Base-by-base conservation (phyloP, 306 rosid species). In the Quercus alba region DNA sequence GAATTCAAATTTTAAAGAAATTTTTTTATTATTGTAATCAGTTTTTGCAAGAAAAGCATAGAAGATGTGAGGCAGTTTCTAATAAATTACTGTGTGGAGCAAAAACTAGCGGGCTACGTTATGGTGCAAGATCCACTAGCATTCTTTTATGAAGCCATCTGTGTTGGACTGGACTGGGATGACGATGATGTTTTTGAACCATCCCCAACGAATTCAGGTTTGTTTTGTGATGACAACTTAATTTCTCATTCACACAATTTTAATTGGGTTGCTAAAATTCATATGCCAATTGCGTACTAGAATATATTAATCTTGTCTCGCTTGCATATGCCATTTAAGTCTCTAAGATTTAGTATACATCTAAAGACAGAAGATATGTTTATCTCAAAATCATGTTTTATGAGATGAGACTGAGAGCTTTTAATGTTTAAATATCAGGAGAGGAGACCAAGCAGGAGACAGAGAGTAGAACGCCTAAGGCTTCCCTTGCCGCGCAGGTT, bases 121-220 rank as follows among this genome's bases (percentile, higher is more conserved):
- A 66, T 81, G n/a, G 4, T 87, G 63, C 88, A 76, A 68, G 98
- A 94, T 76, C 91, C 97, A 0, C 19, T 92, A 28, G 66, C 92
- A 57, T 17, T 77, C 2, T 88, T 80, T 75, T 94, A 92, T 59
- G 97, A 92, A 51, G 86, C 92, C 73, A 63, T 92, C 57, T 85
- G 92, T 76, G 80, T 81, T 59, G 97, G 98, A 63, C 5, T 91
- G 51, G 91, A 86, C 21, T 87, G 91, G 91, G 69, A 73, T 46
- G 90, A 74, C 1, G 86, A 86, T 12, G 87, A 81, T 46, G 38
- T 59, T 20, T 5, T 33, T 55, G 66, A 75, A 30, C 18, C 5
- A 14, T 81, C 44, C 58, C 79, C 59, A 52, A n/a, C 51, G 21
- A 59, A 21, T 80, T 74, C 78, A 74, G 89, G 89, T 80, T 73